Conservation (phyloP, 768 basidiomycete species). For the Lactarius pseudohatsudake region DNA sequence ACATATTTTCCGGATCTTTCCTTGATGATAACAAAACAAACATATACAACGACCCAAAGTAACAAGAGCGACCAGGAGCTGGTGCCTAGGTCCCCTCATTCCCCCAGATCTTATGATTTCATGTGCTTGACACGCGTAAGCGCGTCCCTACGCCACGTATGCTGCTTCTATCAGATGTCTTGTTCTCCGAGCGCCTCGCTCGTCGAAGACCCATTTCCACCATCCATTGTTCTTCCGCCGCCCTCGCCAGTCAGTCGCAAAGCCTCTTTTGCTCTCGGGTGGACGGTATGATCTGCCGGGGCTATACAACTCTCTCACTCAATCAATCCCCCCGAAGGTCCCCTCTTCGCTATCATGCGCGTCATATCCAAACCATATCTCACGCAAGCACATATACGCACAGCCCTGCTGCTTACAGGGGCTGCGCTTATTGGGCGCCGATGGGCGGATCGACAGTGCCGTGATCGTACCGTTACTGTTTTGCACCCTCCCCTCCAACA, state of each 20-base stretch:
- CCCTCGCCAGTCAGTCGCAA: constrained; percentile 4
- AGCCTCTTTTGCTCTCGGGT: not conserved
- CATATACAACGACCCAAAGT: constrained; percentile 4
- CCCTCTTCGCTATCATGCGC: not conserved
- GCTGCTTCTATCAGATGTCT: constrained; percentile 26
- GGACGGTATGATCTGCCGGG: not conserved
- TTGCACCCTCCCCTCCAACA: not conserved
- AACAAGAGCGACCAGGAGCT: not conserved
- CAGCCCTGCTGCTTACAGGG: constrained; percentile 19
- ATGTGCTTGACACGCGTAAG: constrained; percentile 23
- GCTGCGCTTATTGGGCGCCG: constrained; percentile 25
- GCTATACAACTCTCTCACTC: not conserved
- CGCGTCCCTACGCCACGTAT: constrained; percentile 25
- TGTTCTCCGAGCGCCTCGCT: constrained; percentile 26
- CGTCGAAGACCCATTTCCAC: constrained; percentile 8
- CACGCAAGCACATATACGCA: constrained; percentile 2
- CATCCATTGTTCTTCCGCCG: not conserved
- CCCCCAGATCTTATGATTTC: constrained; percentile 21
- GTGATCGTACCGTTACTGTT: constrained; percentile 17
- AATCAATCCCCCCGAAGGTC: not conserved
- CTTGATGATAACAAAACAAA: constrained; percentile 20
- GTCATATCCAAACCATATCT: no score
- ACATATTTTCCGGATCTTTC: constrained; percentile 25
- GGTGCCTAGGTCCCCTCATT: constrained; percentile 8
- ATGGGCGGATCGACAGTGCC: constrained; percentile 28